These are phyloP conservation scores for Malus asiatica DNA, from an alignment of 306 rosid species.

Conservation along the genomic window DNA sequence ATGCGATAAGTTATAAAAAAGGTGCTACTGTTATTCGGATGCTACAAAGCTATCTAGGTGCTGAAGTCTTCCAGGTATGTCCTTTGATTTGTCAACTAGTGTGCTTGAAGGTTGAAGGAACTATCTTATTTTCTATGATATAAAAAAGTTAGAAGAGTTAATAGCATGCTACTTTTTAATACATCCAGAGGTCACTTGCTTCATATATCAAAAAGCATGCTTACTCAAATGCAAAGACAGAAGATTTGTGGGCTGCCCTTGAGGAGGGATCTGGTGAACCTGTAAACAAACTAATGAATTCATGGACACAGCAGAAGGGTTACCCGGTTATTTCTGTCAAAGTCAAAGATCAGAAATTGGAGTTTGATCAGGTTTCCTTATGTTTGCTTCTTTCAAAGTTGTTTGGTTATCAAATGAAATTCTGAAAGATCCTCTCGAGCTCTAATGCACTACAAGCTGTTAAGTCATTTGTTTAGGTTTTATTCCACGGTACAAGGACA, in stretches of 20 bases:
- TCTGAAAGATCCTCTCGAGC: background rate
- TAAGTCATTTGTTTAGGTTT: background rate
- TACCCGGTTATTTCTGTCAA: constrained; percentile 80
- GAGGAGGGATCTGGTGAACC: constrained; percentile 94
- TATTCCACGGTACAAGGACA: background rate
- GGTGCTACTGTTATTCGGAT: constrained; percentile 94
- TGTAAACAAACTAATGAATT: constrained; percentile 74
- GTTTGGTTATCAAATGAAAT: background rate
- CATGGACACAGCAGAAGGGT: constrained; percentile 94
- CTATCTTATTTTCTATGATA: background rate
- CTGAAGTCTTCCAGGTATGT: constrained; percentile 79
- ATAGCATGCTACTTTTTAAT: constrained; percentile 1
- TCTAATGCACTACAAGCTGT: background rate
- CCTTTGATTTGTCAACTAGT: constrained; percentile 6
- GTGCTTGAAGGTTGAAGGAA: background rate
- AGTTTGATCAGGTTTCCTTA: constrained; percentile 70
- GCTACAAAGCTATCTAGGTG: constrained; percentile 96
- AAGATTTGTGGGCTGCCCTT: constrained; percentile 91
- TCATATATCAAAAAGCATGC: constrained; percentile 72
- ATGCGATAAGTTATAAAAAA: constrained; percentile 79
- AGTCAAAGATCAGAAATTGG: constrained; percentile 53
- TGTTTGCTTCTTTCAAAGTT: constrained; percentile 5
- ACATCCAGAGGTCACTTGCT: constrained; percentile 77
- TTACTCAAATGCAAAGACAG: constrained; percentile 79
- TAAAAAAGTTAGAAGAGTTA: background rate